phyloP scores from a whole-genome alignment of 257 asterid species.

The Capsicum pubescens region DNA sequence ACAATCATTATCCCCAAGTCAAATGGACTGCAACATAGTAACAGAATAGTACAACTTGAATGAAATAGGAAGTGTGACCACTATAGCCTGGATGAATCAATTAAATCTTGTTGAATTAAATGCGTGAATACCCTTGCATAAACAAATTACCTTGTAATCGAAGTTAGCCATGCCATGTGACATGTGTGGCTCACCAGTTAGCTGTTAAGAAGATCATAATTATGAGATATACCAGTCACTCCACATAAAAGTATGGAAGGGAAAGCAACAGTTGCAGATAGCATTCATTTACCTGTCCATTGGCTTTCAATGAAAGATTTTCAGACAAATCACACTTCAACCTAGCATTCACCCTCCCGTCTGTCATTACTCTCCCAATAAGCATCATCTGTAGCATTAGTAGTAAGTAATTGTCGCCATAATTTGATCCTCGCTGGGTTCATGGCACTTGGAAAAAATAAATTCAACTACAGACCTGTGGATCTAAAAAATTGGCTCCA shows the following conservation, averaged over 20 bases:
- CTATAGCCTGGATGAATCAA: neutral
- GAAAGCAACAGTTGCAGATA: conserved; percentile 17
- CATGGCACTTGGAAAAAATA: conserved; percentile 22
- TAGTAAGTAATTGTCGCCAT: neutral
- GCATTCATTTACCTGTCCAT: conserved; percentile 73
- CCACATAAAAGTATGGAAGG: neutral
- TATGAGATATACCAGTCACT: conserved; percentile 17
- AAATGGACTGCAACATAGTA: conserved; percentile 6
- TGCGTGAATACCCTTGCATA: conserved; percentile 1
- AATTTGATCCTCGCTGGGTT: conserved; percentile 9
- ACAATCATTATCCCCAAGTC: conserved; percentile 17
- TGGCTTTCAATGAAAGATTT: conserved; percentile 81
- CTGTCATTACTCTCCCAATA: conserved; percentile 85
- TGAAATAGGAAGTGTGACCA: neutral
- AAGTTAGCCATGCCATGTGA: conserved; percentile 90
- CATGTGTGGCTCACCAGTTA: conserved; percentile 92
- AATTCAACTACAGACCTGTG: conserved; percentile 54
- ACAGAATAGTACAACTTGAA: neutral
- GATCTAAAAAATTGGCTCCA: conserved; percentile 93
- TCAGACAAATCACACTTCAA: conserved; percentile 90
- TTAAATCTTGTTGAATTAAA: neutral
- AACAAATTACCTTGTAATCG: conserved; percentile 82
- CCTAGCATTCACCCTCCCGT: conserved; percentile 94
- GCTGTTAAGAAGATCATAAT: conserved; percentile 58
- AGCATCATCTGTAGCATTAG: conserved; percentile 77